phyloP scores from a whole-genome alignment of 352 stramenopile genomes.

The Thraustotheca clavata region DNA sequence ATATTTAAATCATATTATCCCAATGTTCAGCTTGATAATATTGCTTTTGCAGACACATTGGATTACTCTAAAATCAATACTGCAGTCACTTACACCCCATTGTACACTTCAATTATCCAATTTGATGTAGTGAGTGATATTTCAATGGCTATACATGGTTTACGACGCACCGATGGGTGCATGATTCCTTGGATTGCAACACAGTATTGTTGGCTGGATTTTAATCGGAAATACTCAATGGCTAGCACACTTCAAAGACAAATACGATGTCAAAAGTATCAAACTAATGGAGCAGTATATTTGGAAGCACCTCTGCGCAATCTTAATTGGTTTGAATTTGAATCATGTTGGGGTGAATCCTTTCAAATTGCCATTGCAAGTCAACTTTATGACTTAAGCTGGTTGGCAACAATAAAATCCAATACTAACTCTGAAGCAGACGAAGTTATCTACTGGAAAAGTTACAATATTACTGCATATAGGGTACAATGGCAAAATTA shows the following conservation, averaged over 20 bases:
- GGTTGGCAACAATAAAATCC: not conserved
- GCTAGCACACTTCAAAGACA: not conserved
- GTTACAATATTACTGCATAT: not conserved
- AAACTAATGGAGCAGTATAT: not conserved
- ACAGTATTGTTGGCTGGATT: constrained; percentile 15
- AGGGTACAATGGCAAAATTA: constrained; percentile 1
- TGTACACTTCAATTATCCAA: not conserved
- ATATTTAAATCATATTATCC: not conserved
- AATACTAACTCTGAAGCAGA: not conserved
- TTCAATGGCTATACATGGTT: not conserved
- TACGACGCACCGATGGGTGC: not conserved
- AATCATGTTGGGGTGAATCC: not conserved
- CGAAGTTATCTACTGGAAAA: not conserved
- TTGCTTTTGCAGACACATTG: not conserved
- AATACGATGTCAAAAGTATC: not conserved
- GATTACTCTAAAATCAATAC: not conserved
- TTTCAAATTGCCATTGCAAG: no score
- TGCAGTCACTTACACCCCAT: not conserved
- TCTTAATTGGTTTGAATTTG: not conserved
- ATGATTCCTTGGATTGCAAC: not conserved
- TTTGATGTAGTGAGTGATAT: not conserved
- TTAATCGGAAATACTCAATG: not conserved
- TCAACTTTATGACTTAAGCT: not conserved
- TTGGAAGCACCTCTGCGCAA: not conserved
- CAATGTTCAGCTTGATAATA: not conserved